These are phyloP conservation scores for Backusella parvicylindrica DNA, from an alignment of 192 early-diverging fungal genomes.

Conservation along the genomic window DNA sequence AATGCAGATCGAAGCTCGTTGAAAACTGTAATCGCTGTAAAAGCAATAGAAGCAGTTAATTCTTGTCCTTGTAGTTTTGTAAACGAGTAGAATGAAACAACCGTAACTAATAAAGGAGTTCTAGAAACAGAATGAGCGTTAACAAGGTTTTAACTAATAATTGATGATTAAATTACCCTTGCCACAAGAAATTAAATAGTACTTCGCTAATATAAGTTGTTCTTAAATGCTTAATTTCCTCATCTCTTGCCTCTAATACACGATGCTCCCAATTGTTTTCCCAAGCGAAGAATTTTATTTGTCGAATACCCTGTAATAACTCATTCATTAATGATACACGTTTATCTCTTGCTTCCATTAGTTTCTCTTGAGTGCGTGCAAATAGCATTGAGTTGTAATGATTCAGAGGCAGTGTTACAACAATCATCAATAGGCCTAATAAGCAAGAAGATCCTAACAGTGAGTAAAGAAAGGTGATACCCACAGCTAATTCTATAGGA, in stretches of 20 bases:
- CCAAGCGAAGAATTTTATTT: conserved; percentile 66
- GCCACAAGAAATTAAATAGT: conserved; percentile 30
- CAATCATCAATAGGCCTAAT: conserved; percentile 41
- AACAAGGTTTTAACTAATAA: background rate
- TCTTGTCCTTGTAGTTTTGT: conserved; percentile 52
- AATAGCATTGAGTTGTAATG: conserved; percentile 34
- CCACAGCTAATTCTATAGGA: conserved; percentile 44
- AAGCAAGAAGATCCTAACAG: conserved; percentile 38
- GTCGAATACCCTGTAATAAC: conserved; percentile 55
- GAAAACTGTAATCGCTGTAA: conserved; percentile 67
- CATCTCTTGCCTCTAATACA: conserved; percentile 22
- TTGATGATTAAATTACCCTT: conserved; percentile 38
- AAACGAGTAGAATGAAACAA: conserved; percentile 59
- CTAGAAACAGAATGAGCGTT: conserved; percentile 14
- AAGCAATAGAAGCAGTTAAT: conserved; percentile 62
- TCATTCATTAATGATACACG: conserved; percentile 69
- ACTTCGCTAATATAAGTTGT: conserved; percentile 22
- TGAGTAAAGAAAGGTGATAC: conserved; percentile 37
- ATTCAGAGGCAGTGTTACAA: conserved; percentile 40
- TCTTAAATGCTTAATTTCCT: conserved; percentile 22
- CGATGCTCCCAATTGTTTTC: conserved; percentile 34
- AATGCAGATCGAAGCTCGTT: conserved; percentile 45
- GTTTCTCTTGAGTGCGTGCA: conserved; percentile 50
- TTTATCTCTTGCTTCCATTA: conserved; percentile 66
- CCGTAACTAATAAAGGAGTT: conserved; percentile 55